phyloP scores from a whole-genome alignment of 805 yeast species.

The Pichia gijzeniarum region DNA sequence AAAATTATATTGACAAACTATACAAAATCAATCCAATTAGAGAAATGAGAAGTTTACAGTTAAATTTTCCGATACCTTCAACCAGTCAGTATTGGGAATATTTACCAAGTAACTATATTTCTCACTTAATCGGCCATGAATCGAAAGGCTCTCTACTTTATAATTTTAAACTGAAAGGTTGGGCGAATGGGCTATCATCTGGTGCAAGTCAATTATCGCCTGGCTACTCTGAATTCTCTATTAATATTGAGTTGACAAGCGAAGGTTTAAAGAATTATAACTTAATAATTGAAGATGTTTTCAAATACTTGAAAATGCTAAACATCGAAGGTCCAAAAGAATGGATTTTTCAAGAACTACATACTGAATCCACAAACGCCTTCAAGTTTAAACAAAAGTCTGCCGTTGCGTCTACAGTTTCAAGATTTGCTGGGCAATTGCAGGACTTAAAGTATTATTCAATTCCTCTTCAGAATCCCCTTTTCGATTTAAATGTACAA shows the following conservation, averaged over 20 bases:
- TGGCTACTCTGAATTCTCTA: slow-evolving; percentile 60
- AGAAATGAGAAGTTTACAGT: slow-evolving; percentile 61
- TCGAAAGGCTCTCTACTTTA: slow-evolving; percentile 78
- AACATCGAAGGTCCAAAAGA: slow-evolving; percentile 53
- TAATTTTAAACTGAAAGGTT: slow-evolving; percentile 60
- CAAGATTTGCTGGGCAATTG: slow-evolving; percentile 32
- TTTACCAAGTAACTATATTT: slow-evolving; percentile 62
- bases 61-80: slow-evolving; percentile 73
- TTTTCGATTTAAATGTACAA: slow-evolving; percentile 3
- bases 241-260: slow-evolving; percentile 71
- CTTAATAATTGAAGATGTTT: slow-evolving; percentile 50
- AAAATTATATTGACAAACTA: slow-evolving; percentile 44
- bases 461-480: slow-evolving; percentile 16
- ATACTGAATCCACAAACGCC: slow-evolving; percentile 56
- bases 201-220: slow-evolving; percentile 63
- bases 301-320: slow-evolving; percentile 69
- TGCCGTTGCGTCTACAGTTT: slow-evolving; percentile 66
- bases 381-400: slow-evolving; percentile 79
- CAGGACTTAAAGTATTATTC: slow-evolving; percentile 23
- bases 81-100: slow-evolving; percentile 58
- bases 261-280: slow-evolving; percentile 62
- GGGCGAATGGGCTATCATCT: slow-evolving; percentile 75
- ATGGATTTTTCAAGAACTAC: slow-evolving; percentile 77
- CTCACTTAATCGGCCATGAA: slow-evolving; percentile 91
- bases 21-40: slow-evolving; percentile 75